Percentiles rank a stretch among this genome's conserved stretches.
These are phyloP conservation scores for Rhynchosporium secalis DNA, from an alignment of 2,329 filamentous ascomycete species.

Conservation along the genomic window DNA sequence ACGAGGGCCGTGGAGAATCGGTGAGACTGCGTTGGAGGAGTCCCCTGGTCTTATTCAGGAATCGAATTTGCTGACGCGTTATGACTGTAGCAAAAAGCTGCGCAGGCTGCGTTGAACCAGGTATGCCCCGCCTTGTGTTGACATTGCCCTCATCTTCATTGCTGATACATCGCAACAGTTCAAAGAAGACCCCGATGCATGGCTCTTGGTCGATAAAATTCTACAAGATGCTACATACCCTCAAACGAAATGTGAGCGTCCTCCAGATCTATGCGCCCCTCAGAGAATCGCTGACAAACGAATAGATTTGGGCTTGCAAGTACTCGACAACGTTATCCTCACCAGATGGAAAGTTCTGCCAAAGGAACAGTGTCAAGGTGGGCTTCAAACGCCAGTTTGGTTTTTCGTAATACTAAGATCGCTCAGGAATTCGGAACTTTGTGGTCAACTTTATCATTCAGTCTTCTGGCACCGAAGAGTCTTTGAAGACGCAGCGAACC, in stretches of 20 bases:
- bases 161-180: slow-evolving; percentile 60
- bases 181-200: slow-evolving; percentile 98
- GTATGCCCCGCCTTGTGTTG: slow-evolving; percentile 51
- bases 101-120: slow-evolving; percentile 90
- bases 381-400: slow-evolving; percentile 17
- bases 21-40: slow-evolving; percentile 52
- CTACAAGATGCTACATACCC: slow-evolving; percentile 89
- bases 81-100: slow-evolving; percentile 82
- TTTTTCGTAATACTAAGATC: slow-evolving; percentile 29
- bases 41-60: background rate
- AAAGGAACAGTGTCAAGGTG: slow-evolving; percentile 92
- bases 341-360: slow-evolving; percentile 98
- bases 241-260: slow-evolving; percentile 86
- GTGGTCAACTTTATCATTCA: slow-evolving; percentile 98
- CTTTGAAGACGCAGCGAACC: slow-evolving; percentile 78
- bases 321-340: slow-evolving; percentile 97
- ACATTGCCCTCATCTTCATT: slow-evolving; percentile 6
- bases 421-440: slow-evolving; percentile 92
- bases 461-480: slow-evolving; percentile 86
- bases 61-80: slow-evolving; percentile 42
- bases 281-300: slow-evolving; percentile 29
- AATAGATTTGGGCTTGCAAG: slow-evolving; percentile 86
- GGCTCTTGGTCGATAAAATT: slow-evolving; percentile 97
- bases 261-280: slow-evolving; percentile 2
- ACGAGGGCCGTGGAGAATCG: slow-evolving; percentile 92